These are phyloP conservation scores for Ceriops decandra DNA, from an alignment of 345 rosid genomes.

Conservation along the genomic window DNA sequence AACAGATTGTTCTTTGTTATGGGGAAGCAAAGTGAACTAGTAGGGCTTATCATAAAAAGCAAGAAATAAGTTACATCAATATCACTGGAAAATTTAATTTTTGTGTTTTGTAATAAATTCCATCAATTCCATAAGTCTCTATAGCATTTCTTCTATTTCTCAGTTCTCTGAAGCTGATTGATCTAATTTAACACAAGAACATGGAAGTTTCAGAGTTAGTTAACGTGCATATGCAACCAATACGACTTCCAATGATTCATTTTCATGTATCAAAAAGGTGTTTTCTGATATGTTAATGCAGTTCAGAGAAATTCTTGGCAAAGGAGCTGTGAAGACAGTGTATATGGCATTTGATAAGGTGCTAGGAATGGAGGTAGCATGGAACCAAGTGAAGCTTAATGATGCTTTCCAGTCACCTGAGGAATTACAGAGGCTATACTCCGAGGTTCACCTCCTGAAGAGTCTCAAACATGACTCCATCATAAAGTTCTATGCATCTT, in stretches of 20 bases:
- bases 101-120: no score
- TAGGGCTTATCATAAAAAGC: no score
- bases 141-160: no score
- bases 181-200: no score
- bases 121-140: no score
- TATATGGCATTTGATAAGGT: slow-evolving; percentile 31
- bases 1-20: no score
- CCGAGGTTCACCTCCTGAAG: slow-evolving; percentile 30
- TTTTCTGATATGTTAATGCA: slow-evolving; percentile 2
- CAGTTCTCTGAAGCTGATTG: no score
- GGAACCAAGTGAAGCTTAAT: slow-evolving; percentile 29
- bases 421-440: slow-evolving; percentile 29
- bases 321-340: slow-evolving; percentile 34
- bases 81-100: no score
- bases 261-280: neutral
- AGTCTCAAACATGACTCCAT: slow-evolving; percentile 30
- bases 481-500: slow-evolving; percentile 30
- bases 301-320: slow-evolving; percentile 32
- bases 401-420: slow-evolving; percentile 22
- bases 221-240: no score
- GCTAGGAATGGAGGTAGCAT: slow-evolving; percentile 34
- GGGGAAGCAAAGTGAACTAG: no score
- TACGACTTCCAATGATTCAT: neutral
- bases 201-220: no score
- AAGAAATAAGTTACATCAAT: no score